A percentile compares a stretch with the other conserved stretches of the same genome.
These are phyloP conservation scores for Melastoma malabathricum DNA, from an alignment of 345 rosid genomes.

Conservation along the genomic window DNA sequence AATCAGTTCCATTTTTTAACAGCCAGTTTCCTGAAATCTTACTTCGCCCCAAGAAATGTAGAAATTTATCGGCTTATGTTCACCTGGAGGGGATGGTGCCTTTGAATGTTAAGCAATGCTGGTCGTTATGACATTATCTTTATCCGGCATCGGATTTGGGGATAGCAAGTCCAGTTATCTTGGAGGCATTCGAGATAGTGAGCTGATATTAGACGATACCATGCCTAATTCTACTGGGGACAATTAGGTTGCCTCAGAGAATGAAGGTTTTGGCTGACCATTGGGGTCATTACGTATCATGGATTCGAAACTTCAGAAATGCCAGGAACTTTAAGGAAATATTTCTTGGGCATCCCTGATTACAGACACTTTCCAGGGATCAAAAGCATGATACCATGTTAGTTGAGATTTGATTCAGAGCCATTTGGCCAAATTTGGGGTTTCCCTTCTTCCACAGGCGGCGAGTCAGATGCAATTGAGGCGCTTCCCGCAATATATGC, in stretches of 20 bases:
- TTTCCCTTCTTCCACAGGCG: constrained; percentile 24
- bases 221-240: constrained; percentile 25
- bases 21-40: constrained; percentile 46
- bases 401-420: constrained; percentile 70
- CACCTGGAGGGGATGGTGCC: constrained; percentile 53
- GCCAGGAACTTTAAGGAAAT: constrained; percentile 52
- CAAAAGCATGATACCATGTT: constrained; percentile 57
- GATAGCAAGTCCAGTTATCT: constrained; percentile 25
- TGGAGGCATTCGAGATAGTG: constrained; percentile 30
- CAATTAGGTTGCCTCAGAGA: constrained; percentile 25
- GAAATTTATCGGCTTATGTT: constrained; percentile 45
- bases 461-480: constrained; percentile 32
- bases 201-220: constrained; percentile 27
- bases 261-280: constrained; percentile 22
- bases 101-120: constrained; percentile 68
- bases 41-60: constrained; percentile 48
- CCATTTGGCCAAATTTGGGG: constrained; percentile 46
- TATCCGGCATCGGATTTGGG: constrained; percentile 40
- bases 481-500: constrained; percentile 69
- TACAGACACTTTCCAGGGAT: constrained; percentile 61
- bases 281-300: constrained; percentile 61
- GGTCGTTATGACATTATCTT: constrained; percentile 79
- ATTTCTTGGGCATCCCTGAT: constrained; percentile 83
- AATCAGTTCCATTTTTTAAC: constrained; percentile 51
- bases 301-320: constrained; percentile 79